Evolutionary conservation across 192 early-diverging fungal genomes (phyloP).

Genomic region (Gigaspora rosea): DNA sequence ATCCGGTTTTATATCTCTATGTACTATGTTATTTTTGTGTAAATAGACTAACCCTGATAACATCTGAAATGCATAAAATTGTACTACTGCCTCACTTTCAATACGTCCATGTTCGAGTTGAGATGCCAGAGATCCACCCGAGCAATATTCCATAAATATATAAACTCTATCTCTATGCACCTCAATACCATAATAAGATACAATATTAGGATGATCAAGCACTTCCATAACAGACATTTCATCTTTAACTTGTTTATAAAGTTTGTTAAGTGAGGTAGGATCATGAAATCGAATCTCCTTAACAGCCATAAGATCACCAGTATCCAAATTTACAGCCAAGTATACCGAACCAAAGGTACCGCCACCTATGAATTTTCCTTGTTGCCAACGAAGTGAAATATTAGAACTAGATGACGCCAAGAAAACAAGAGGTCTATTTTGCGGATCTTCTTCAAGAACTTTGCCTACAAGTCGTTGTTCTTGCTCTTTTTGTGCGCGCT

Average conservation of each 20-base stretch:
- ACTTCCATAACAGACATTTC: conserved; percentile 93
- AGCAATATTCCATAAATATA: conserved; percentile 92
- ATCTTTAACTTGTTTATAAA: conserved; percentile 77
- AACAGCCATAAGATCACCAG: conserved; percentile 86
- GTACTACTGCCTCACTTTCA: conserved; percentile 70
- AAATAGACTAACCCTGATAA: conserved; percentile 83
- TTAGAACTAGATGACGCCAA: conserved; percentile 76
- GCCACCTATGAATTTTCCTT: conserved; percentile 80
- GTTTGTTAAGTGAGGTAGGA: conserved; percentile 54
- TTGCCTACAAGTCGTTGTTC: conserved; percentile 71
- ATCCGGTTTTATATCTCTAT: conserved; percentile 87
- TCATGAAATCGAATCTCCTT: conserved; percentile 90
- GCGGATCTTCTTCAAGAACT: conserved; percentile 77
- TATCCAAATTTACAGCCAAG: conserved; percentile 79
- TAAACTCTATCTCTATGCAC: conserved; percentile 88
- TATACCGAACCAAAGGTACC: conserved; percentile 90
- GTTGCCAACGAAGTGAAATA: conserved; percentile 85
- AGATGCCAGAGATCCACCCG: conserved; percentile 70
- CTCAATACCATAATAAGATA: conserved; percentile 89
- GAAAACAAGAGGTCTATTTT: conserved; percentile 76
- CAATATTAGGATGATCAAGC: conserved; percentile 87
- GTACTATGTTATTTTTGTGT: conserved; percentile 81
- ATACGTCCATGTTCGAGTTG: conserved; percentile 80
- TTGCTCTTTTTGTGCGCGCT: conserved; percentile 40
- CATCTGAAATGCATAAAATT: conserved; percentile 80